phyloP scores from a whole-genome alignment of 1,139 yeast species.

The Candida sanyaensis region DNA sequence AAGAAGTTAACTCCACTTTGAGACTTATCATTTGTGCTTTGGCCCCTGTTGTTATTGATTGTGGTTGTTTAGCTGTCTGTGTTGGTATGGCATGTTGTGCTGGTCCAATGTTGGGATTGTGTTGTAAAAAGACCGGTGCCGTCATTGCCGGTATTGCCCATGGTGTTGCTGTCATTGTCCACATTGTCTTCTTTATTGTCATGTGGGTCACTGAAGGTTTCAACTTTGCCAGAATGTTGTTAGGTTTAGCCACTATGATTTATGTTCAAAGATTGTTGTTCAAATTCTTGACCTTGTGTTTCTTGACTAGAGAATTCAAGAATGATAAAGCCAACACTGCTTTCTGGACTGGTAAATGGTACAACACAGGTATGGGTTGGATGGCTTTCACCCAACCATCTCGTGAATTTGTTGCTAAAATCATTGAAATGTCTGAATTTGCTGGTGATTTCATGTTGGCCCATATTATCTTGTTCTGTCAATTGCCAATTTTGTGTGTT shows the following conservation, averaged over 20 bases:
- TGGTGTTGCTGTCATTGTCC: constrained; percentile 86
- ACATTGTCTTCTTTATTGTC: constrained; percentile 83
- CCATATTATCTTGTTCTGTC: constrained; percentile 82
- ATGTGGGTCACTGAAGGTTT: constrained; percentile 98
- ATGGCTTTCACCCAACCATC: constrained; percentile 96
- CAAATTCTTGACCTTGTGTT: constrained; percentile 76
- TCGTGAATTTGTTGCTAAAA: constrained; percentile 94
- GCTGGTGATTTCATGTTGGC: constrained; percentile 97
- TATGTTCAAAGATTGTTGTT: constrained; percentile 87
- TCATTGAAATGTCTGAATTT: constrained; percentile 91
- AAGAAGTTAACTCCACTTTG: constrained; percentile 72
- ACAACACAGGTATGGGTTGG: constrained; percentile 91
- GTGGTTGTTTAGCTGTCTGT: constrained; percentile 79
- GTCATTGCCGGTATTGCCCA: constrained; percentile 97
- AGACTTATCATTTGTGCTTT: constrained; percentile 87
- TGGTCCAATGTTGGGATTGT: constrained; percentile 90
- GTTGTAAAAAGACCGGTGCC: constrained; percentile 98
- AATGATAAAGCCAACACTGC: constrained; percentile 96
- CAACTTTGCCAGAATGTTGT: constrained; percentile 80
- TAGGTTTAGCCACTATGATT: constrained; percentile 83
- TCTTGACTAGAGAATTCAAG: constrained; percentile 95
- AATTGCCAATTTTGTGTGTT: constrained; percentile 80
- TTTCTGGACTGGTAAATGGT: constrained; percentile 99
- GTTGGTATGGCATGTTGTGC: constrained; percentile 91
- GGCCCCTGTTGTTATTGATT: constrained; percentile 88